Evolutionary conservation across 1,284 basidiomycete species (phyloP).

Genomic region (Austropuccinia psidii): DNA sequence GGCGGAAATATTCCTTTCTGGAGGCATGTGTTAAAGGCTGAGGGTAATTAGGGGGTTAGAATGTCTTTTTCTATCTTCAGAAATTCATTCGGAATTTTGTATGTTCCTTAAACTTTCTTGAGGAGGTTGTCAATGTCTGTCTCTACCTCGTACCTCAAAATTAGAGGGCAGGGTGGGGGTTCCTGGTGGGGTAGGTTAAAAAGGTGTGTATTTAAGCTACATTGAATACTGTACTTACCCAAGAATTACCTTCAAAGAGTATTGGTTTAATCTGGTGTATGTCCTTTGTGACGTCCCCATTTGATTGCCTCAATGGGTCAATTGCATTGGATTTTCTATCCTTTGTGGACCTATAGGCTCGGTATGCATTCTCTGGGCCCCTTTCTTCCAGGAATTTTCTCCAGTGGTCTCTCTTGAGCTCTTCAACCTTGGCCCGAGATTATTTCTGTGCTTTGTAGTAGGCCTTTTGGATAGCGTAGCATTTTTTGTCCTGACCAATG

Average conservation of each 20-base stretch:
- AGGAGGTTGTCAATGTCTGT: neutral
- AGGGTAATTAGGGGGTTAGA: neutral
- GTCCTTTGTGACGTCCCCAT: neutral
- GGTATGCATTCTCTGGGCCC: neutral
- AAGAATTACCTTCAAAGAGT: constrained; percentile 1
- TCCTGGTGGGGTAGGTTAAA: too few species aligned
- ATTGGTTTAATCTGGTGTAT: neutral
- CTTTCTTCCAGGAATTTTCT: neutral
- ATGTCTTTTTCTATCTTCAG: neutral
- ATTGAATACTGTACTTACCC: neutral
- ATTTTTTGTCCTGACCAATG: too few species aligned
- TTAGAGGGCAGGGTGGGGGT: too few species aligned
- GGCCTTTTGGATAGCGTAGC: too few species aligned
- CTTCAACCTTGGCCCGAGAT: neutral
- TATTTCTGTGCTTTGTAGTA: too few species aligned
- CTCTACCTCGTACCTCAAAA: neutral
- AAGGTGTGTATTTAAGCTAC: neutral
- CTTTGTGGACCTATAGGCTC: neutral
- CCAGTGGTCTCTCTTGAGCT: neutral
- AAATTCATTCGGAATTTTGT: constrained; percentile 1
- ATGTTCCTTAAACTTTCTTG: neutral
- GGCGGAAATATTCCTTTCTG: neutral
- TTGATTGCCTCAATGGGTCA: neutral
- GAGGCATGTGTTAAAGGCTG: neutral
- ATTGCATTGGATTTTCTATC: neutral